Evolutionary conservation across 2,329 filamentous ascomycete genomes (phyloP).

Genomic region (Neonectria faginata): DNA sequence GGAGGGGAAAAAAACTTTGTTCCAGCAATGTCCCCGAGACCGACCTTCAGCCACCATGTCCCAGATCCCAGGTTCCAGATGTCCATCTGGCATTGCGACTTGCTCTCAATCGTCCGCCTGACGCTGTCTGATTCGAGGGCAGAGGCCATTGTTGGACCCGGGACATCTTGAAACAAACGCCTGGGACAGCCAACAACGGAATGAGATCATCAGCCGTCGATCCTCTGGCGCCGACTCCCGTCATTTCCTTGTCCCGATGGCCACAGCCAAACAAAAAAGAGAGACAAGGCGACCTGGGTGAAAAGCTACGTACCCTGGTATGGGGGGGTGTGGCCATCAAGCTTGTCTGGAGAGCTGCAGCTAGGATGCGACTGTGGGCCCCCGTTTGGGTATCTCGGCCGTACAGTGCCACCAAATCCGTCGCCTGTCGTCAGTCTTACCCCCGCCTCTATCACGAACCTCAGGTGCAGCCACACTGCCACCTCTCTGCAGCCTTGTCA

Average conservation of each 20-base stretch:
- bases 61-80: slow-evolving; percentile 31
- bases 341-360: slow-evolving; percentile 25
- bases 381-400: slow-evolving; percentile 41
- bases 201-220: slow-evolving; percentile 48
- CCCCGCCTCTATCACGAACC: slow-evolving; percentile 42
- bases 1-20: slow-evolving; percentile 28
- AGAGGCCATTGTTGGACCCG: slow-evolving; percentile 26
- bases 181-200: slow-evolving; percentile 44
- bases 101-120: slow-evolving; percentile 27
- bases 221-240: slow-evolving; percentile 46
- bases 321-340: slow-evolving; percentile 37
- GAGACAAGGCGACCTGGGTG: slow-evolving; percentile 22
- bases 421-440: slow-evolving; percentile 34
- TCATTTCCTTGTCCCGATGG: slow-evolving; percentile 40
- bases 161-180: slow-evolving; percentile 47
- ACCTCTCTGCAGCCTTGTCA: slow-evolving; percentile 44
- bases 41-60: slow-evolving; percentile 30
- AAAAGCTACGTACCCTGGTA: slow-evolving; percentile 20
- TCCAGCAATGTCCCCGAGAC: slow-evolving; percentile 23
- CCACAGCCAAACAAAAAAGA: slow-evolving; percentile 35
- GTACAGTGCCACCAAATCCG: slow-evolving; percentile 38
- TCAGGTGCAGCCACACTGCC: slow-evolving; percentile 30
- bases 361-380: slow-evolving; percentile 35
- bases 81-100: slow-evolving; percentile 38
- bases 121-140: slow-evolving; percentile 37